phyloP scores from a whole-genome alignment of 164 flowering plant genomes.

The Houttuynia cordata region DNA sequence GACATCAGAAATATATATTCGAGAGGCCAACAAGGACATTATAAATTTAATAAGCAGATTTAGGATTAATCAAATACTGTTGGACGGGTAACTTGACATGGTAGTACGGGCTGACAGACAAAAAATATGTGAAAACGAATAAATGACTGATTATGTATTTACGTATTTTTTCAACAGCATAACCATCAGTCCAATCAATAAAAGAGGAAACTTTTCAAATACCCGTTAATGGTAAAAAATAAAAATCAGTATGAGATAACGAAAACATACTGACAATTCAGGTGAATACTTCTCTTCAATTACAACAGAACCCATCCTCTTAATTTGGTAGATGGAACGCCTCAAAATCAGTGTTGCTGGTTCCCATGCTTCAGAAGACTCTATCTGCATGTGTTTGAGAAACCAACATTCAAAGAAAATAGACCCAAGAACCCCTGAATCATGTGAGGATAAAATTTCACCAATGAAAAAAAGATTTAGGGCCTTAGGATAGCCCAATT shows the following conservation, averaged over 20 bases:
- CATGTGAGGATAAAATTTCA: too few species aligned
- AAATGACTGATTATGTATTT: too few species aligned
- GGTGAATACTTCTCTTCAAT: constrained; percentile 59
- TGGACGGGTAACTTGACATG: too few species aligned
- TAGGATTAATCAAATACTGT: too few species aligned
- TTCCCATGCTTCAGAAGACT: constrained; percentile 71
- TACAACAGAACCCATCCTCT: constrained; percentile 29
- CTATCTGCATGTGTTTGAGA: constrained; percentile 30
- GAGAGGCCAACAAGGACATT: too few species aligned
- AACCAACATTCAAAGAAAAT: not conserved
- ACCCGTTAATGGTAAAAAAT: not conserved
- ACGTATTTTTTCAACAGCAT: not conserved
- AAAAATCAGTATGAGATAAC: not conserved
- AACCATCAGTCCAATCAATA: not conserved
- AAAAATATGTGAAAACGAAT: too few species aligned
- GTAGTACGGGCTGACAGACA: too few species aligned
- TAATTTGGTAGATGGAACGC: constrained; percentile 59
- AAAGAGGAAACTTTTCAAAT: not conserved
- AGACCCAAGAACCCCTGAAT: not conserved
- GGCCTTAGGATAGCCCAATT: too few species aligned
- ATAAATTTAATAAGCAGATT: too few species aligned
- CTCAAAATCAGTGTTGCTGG: constrained; percentile 42
- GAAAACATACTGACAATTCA: constrained; percentile 55
- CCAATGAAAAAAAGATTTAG: too few species aligned
- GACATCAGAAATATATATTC: too few species aligned